phyloP scores from a whole-genome alignment of 2,329 filamentous ascomycete genomes.

The Aspergillus ibericus region DNA sequence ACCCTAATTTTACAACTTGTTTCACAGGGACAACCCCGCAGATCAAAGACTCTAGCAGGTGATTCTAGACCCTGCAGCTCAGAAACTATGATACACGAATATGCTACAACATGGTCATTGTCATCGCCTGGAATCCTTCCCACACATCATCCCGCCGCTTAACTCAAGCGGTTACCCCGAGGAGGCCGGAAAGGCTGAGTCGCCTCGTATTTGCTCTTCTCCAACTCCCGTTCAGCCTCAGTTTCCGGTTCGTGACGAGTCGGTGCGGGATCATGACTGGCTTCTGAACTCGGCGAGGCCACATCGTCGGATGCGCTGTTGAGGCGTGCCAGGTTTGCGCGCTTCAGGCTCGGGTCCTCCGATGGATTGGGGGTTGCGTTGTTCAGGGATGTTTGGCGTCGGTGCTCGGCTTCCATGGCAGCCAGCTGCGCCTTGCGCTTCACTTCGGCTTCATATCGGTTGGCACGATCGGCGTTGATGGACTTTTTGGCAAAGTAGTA shows the following conservation, averaged over 20 bases:
- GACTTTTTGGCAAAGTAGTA: constrained; percentile 95
- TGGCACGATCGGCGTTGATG: constrained; percentile 85
- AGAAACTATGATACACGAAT: neutral
- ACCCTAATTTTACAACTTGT: neutral
- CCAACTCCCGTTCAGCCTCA: constrained; percentile 63
- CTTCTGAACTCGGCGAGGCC: constrained; percentile 70
- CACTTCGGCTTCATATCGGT: constrained; percentile 69
- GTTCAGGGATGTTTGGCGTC: constrained; percentile 28
- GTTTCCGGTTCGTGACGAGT: constrained; percentile 76
- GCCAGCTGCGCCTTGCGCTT: constrained; percentile 52
- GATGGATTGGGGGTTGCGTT: constrained; percentile 19
- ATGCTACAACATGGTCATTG: neutral
- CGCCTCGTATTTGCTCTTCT: constrained; percentile 91
- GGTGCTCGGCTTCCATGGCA: constrained; percentile 37
- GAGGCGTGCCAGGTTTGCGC: constrained; percentile 34
- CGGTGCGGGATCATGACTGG: constrained; percentile 76
- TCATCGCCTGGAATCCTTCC: neutral
- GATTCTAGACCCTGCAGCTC: neutral
- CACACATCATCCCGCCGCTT: constrained; percentile 16
- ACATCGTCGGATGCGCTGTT: constrained; percentile 46
- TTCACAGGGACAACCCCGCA: neutral
- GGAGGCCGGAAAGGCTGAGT: constrained; percentile 70
- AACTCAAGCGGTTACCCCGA: constrained; percentile 87
- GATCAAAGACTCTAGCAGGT: neutral
- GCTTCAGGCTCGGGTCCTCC: constrained; percentile 34